These are phyloP conservation scores for Thermothelomyces thermophilus DNA, from an alignment of 2,329 filamentous ascomycete genomes.

Conservation along the genomic window DNA sequence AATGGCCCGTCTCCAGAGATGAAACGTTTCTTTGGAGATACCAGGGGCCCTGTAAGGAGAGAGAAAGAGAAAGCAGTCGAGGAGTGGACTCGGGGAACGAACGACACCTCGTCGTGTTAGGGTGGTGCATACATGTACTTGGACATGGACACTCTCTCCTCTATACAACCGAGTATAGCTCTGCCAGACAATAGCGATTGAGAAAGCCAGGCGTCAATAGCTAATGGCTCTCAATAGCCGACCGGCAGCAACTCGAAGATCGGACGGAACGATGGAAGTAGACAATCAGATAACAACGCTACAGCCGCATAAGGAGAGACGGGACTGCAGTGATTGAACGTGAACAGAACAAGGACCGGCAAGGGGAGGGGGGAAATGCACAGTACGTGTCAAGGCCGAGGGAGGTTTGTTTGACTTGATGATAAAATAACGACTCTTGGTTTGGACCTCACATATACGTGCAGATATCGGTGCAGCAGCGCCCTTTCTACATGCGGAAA, in stretches of 20 bases:
- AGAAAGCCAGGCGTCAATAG: not conserved
- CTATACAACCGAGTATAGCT: not conserved
- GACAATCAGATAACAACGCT: not conserved
- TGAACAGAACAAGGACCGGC: not conserved
- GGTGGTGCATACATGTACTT: too few relatives aligned
- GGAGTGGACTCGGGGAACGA: too few relatives aligned
- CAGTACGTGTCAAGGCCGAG: not conserved
- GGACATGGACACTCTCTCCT: too few relatives aligned
- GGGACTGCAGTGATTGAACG: not conserved
- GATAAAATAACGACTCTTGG: not conserved
- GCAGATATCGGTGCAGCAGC: not conserved
- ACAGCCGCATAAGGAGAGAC: conserved; percentile 8
- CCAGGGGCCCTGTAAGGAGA: too few relatives aligned
- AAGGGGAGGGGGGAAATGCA: not conserved
- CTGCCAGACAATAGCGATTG: conserved; percentile 1
- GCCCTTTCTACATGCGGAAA: conserved; percentile 2
- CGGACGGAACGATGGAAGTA: not conserved
- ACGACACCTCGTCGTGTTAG: too few relatives aligned
- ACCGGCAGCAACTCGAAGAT: not conserved
- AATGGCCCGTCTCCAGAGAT: too few relatives aligned
- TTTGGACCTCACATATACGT: too few relatives aligned
- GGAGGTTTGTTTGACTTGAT: not conserved
- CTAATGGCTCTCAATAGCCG: not conserved
- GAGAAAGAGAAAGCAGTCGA: too few relatives aligned
- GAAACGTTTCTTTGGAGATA: too few relatives aligned